Evolutionary conservation across 2,329 filamentous ascomycete species (phyloP).

Genomic region (Sporothrix pseudoabietina): DNA sequence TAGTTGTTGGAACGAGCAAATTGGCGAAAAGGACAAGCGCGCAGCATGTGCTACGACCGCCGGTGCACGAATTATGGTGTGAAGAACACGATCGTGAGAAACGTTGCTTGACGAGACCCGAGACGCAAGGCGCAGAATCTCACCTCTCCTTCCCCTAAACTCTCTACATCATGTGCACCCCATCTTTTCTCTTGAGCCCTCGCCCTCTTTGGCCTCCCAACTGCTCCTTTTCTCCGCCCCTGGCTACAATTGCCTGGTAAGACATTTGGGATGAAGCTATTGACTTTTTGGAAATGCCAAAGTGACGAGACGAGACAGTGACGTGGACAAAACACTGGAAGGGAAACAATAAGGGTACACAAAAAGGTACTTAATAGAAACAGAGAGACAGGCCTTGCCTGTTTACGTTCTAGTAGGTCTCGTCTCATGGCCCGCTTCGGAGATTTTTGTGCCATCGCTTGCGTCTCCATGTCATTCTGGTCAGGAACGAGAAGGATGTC

Average conservation of each 20-base stretch:
- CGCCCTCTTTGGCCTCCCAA: neutral
- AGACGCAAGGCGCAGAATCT: neutral
- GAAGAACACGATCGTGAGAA: neutral
- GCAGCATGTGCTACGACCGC: neutral
- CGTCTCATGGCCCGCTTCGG: neutral
- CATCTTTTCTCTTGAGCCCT: neutral
- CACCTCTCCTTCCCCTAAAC: neutral
- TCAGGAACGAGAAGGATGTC: neutral
- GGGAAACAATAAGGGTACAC: neutral
- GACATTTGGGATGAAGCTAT: neutral
- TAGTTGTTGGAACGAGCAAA: neutral
- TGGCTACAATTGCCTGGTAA: neutral
- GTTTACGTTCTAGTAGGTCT: conserved; percentile 10
- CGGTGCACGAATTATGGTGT: neutral
- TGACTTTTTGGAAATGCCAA: neutral
- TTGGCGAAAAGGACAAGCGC: neutral
- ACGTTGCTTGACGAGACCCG: neutral
- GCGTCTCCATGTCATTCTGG: neutral
- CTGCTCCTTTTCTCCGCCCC: neutral
- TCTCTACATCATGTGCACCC: neutral
- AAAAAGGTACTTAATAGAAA: neutral
- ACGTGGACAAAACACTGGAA: neutral
- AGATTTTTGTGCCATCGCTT: neutral
- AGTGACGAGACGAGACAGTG: neutral
- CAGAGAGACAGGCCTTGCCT: neutral